Evolutionary conservation across 1,284 basidiomycete genomes (phyloP).

Genomic region (Erythrobasidium hasegawianum): DNA sequence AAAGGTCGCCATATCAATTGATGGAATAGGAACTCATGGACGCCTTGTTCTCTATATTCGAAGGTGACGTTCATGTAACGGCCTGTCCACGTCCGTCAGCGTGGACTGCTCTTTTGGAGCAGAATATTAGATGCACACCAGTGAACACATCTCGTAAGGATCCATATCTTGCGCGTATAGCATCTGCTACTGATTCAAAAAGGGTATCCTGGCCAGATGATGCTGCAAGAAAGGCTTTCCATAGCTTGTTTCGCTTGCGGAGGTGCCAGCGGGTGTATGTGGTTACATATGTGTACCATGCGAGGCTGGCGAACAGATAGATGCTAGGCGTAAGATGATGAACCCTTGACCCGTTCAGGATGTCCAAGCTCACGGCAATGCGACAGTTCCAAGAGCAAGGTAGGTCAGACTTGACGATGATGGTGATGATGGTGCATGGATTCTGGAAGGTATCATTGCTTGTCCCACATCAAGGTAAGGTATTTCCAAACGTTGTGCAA

Average conservation of each 20-base stretch:
- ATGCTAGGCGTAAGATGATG: background rate
- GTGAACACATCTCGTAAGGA: constrained; percentile 9
- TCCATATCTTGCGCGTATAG: constrained; percentile 20
- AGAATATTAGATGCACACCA: background rate
- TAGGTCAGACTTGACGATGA: constrained; percentile 6
- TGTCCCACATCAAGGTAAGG: too few relatives aligned
- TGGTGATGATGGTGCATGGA: too few relatives aligned
- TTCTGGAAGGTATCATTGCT: too few relatives aligned
- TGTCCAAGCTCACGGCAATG: constrained; percentile 14
- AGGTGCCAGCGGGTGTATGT: constrained; percentile 2
- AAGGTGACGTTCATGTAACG: constrained; percentile 39
- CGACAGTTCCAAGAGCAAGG: constrained; percentile 2
- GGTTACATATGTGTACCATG: constrained; percentile 23
- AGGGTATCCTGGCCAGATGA: background rate
- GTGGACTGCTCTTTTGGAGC: background rate
- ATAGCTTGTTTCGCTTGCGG: constrained; percentile 1
- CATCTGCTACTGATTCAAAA: constrained; percentile 2
- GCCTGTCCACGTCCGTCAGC: background rate
- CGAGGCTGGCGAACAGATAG: constrained; percentile 9
- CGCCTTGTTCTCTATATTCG: constrained; percentile 56
- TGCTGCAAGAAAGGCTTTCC: background rate
- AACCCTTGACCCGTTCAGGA: background rate
- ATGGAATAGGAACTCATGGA: constrained; percentile 46
- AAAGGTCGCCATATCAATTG: constrained; percentile 41
- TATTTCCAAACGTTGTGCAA: too few relatives aligned